Conservation (phyloP, 371 early-diverging fungal species). For the Mortierella sp. region DNA sequence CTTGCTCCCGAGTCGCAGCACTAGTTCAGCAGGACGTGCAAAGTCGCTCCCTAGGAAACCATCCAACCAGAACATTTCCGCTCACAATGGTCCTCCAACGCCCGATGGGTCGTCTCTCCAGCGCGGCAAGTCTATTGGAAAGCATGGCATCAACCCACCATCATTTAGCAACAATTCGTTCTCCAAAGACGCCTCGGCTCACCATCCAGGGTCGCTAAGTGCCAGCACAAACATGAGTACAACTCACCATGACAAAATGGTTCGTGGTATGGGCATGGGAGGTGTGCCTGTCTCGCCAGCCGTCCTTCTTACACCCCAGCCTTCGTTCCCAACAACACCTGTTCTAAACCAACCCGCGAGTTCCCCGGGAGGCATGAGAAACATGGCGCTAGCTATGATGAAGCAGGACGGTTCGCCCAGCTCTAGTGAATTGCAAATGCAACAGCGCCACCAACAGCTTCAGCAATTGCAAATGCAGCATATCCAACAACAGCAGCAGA, state of each 20-base stretch:
- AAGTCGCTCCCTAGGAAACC: constrained; percentile 48
- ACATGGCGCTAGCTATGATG: constrained; percentile 50
- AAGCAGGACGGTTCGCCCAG: constrained; percentile 34
- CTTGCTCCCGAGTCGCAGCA: constrained; percentile 37
- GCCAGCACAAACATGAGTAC: constrained; percentile 39
- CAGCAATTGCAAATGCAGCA: constrained; percentile 45
- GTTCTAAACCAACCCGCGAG: background rate
- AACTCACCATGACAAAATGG: constrained; percentile 46
- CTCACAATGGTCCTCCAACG: constrained; percentile 2
- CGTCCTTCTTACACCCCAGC: constrained; percentile 52
- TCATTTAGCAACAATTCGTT: constrained; percentile 7
- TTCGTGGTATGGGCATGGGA: constrained; percentile 55
- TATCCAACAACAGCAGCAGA: constrained; percentile 32
- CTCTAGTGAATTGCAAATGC: constrained; percentile 41
- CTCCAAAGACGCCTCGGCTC: constrained; percentile 11
- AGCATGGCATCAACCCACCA: constrained; percentile 19
- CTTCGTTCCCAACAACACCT: constrained; percentile 29
- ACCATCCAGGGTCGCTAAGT: constrained; percentile 8
- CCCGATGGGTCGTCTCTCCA: constrained; percentile 13
- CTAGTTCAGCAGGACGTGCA: constrained; percentile 35
- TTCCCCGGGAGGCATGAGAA: constrained; percentile 23
- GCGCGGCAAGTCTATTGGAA: constrained; percentile 19
- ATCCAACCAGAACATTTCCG: constrained; percentile 41
- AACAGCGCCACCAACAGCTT: constrained; percentile 47
- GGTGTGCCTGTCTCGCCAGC: constrained; percentile 34